Evolutionary conservation across 2,329 filamentous ascomycete genomes (phyloP), one percentile per base, ranked within the genome.

Genomic region (Sphaerulina vaccinii): DNA sequence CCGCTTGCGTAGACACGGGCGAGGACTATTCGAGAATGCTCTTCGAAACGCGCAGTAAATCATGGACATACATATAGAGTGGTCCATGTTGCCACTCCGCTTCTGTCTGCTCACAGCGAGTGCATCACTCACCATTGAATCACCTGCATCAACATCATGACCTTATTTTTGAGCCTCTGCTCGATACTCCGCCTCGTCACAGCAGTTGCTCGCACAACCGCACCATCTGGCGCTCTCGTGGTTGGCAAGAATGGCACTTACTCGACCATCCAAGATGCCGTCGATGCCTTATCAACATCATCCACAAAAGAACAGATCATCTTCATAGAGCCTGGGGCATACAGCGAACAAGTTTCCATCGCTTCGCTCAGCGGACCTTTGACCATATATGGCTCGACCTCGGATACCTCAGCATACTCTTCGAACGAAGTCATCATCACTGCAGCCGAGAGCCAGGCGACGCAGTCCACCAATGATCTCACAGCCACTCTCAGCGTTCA

Each of bases 301-400:
- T 73, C 75, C 5, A 74, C 76, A 1, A 58, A 68, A 1, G 72
- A 72, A 1, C 80, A 83, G 52, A 80, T 77, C 62, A 82, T 87
- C 68, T 86, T 86, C 70, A 79, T 87, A 66, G 65, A 79, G 60
- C 67, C 76, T 19, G 82, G 82, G 7, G 82, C 79, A 29, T 85
- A 86, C 73, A 70, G 68, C 2, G 82, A 85, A 64, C 82, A 84
- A 62, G 79, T 84, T 35, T 77, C 75, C 59, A 73, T 85, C 37
- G 67, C 74, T 2, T 56, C 67, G 1, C 73, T 78, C 40, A 70
- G 68, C 9, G 78, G 76, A 1, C 67, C 74, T 35, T 70, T 84
- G 35, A 79, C 75, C 40, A 75, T 83, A 53, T 81, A 81, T 61
- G 84, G 84, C 15, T 79, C 79, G 62, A 85, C 84, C 1, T 64